Percentiles rank a stretch among this genome's conserved stretches.
These are phyloP conservation scores for Boletellus ananas DNA, from an alignment of 768 basidiomycete species.

Conservation along the genomic window DNA sequence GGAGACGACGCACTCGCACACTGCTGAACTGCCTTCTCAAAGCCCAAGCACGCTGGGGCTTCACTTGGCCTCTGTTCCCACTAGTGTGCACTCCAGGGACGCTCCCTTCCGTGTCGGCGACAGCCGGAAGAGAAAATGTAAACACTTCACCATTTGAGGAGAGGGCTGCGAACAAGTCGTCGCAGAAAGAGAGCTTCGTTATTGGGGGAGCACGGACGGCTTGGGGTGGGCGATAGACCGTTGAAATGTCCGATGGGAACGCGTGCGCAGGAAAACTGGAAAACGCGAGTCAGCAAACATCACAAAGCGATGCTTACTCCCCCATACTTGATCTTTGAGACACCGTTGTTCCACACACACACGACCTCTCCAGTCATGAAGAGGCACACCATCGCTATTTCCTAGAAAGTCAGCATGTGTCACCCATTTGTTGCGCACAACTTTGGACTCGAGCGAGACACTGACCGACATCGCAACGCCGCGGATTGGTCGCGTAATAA, in stretches of 20 bases:
- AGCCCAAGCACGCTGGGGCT: constrained; percentile 90
- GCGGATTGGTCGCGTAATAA: constrained; percentile 64
- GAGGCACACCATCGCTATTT: constrained; percentile 79
- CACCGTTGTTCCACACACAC: constrained; percentile 73
- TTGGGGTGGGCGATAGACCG: constrained; percentile 77
- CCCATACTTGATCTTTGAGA: constrained; percentile 69
- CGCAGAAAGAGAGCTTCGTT: constrained; percentile 73
- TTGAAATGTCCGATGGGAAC: constrained; percentile 68
- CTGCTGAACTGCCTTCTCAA: constrained; percentile 82
- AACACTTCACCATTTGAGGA: constrained; percentile 90
- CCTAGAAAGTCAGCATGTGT: constrained; percentile 42
- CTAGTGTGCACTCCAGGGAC: constrained; percentile 4
- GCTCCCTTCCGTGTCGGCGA: constrained; percentile 28
- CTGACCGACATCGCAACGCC: constrained; percentile 72
- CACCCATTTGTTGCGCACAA: background rate
- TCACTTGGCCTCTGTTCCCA: constrained; percentile 36
- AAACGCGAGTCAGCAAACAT: background rate
- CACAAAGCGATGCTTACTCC: background rate
- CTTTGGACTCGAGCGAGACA: constrained; percentile 7
- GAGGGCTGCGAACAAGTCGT: constrained; percentile 77
- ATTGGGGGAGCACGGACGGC: constrained; percentile 67
- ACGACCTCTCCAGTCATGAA: constrained; percentile 77
- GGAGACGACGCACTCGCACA: constrained; percentile 51
- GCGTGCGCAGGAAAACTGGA: constrained; percentile 69
- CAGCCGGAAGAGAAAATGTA: constrained; percentile 56